A percentile compares a stretch with the other conserved stretches of the same genome.
Conservation (phyloP, 2,329 filamentous ascomycete genomes). For the Ambrosiella cleistominuta region DNA sequence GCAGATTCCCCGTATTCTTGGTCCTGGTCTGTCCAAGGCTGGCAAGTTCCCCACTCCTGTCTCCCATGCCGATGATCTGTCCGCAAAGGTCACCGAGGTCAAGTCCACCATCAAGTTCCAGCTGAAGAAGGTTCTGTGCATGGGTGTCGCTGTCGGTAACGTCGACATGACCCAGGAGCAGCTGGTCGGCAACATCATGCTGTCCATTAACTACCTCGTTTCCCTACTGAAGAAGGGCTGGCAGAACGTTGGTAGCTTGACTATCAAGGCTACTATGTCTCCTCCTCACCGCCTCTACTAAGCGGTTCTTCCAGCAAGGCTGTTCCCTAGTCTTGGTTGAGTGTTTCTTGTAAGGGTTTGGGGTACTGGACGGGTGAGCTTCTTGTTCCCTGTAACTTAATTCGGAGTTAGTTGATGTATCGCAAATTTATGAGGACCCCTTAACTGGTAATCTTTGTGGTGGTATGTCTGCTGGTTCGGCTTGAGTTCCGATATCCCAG, state of each 20-base stretch:
- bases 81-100: constrained; percentile 94
- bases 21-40: constrained; percentile 95
- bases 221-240: constrained; percentile 99
- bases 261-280: constrained; percentile 99
- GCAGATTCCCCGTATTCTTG: constrained; percentile 98
- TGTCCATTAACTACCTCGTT: constrained; percentile 99
- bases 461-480: background rate
- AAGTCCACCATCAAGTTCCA: constrained; percentile 99
- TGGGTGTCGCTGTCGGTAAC: constrained; percentile 98
- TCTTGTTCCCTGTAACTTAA: background rate
- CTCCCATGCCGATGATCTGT: constrained; percentile 88
- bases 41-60: constrained; percentile 99
- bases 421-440: background rate
- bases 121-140: constrained; percentile 99
- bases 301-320: constrained; percentile 15
- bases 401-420: background rate
- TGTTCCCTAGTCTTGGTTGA: constrained; percentile 2
- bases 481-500: background rate
- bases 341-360: background rate
- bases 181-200: constrained; percentile 96
- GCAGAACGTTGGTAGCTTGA: constrained; percentile 99
- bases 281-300: constrained; percentile 97
- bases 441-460: constrained; percentile 1
- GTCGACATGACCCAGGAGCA: constrained; percentile 94
- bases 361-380: background rate